Base-by-base conservation (phyloP, 2,329 filamentous ascomycete species). In the Diaporthe aspalathi region DNA sequence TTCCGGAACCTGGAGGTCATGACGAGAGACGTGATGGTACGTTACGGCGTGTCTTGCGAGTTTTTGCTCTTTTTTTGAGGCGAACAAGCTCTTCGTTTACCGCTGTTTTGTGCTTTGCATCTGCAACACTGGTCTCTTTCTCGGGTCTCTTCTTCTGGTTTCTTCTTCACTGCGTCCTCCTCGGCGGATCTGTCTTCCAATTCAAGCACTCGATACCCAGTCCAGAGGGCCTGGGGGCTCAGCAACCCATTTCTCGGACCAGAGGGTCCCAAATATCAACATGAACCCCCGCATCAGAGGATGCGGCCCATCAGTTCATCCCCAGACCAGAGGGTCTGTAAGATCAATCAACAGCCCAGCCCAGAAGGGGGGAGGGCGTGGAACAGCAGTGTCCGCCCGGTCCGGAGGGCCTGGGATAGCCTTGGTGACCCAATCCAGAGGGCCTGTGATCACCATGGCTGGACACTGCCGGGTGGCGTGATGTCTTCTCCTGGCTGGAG, bases 41-140 rank as follows among this genome's bases (percentile, higher is more conserved):
- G 60, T 65, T 22, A 50, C 40, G 50, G 60, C 43, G 45, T 65
- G 60, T 38, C 60, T 65, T 65, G 43, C 60, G 45, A 50, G 60
- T 50, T 50, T 50, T 29, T 50, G 60, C 60, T 12, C 27, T 38
- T 50, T 16, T 38, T 50, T 16, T 38, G 35, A 40, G 35, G 54
- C 54, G 29, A 57, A 57, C n/a, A 22, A 24, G 32, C 29, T 40
- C 35, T 24, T 57, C n/a, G 17, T 24, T 20, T 38, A 32, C 45
- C 14, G 45, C 60, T 49, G 45, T 65, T 50, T 38, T 50, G 29
- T 50, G 29, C 45, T 65, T 38, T 50, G 20, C n/a, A 16, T 47
- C 60, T 50, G 45, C 60, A 22, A 65, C 32, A 12, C 49, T 50
- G n/a, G 27, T 65, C 24, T 38, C 9, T 24, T 27, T n/a, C 12